phyloP scores from a whole-genome alignment of 176 grass and related monocot species.

The Eragrostis curvula region DNA sequence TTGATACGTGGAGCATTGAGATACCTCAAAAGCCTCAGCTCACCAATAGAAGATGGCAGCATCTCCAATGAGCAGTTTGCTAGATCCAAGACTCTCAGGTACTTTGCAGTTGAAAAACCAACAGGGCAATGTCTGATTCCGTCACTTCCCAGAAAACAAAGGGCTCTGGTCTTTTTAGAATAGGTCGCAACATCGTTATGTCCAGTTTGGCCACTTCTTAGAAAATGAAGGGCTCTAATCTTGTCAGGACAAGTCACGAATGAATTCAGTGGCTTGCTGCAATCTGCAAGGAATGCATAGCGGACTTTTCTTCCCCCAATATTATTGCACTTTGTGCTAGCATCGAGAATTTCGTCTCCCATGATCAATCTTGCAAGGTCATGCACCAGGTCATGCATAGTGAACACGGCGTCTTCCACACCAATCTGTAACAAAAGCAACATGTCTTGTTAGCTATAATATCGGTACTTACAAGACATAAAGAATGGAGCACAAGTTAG shows the following conservation, averaged over 20 bases:
- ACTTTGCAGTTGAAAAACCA: neutral
- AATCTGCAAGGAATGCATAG: slow-evolving; percentile 4
- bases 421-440: neutral
- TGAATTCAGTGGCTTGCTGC: neutral
- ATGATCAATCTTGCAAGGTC: no score
- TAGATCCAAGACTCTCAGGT: no score
- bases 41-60: no score
- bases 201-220: neutral
- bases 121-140: neutral
- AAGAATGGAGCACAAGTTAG: no score
- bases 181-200: no score
- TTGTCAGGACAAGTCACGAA: neutral
- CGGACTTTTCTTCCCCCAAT: neutral
- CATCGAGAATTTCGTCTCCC: no score
- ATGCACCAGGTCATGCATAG: slow-evolving; percentile 35
- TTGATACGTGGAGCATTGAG: neutral
- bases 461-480: no score
- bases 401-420: neutral
- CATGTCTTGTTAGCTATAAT: neutral
- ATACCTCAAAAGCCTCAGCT: no score
- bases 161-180: slow-evolving; percentile 23
- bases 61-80: no score
- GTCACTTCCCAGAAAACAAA: slow-evolving; percentile 3
- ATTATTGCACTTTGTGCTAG: neutral
- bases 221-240: slow-evolving; percentile 24